These are phyloP conservation scores for Xylaria scruposa DNA, from an alignment of 495 filamentous ascomycete species.

Conservation along the genomic window DNA sequence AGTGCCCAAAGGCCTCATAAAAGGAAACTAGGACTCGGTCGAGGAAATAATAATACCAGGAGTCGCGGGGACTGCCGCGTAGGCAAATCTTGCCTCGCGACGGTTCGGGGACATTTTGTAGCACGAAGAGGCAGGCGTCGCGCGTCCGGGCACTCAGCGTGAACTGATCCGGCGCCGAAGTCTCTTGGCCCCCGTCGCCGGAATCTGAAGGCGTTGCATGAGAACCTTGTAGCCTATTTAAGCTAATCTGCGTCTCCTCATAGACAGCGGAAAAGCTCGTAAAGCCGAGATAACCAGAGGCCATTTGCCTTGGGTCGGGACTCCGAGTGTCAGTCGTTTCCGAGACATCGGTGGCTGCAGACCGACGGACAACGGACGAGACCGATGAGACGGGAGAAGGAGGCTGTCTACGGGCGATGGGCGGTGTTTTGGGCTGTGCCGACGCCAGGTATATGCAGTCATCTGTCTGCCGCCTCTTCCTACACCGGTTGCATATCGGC, in stretches of 20 bases:
- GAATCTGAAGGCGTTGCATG: conserved; percentile 36
- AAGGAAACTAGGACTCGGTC: conserved; percentile 21
- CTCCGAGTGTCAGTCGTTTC: conserved; percentile 21
- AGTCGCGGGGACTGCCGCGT: conserved; percentile 24
- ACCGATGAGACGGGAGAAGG: conserved; percentile 26
- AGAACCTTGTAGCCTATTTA: conserved; percentile 30
- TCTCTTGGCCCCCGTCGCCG: conserved; percentile 36
- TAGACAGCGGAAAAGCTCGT: conserved; percentile 60
- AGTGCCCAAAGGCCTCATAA: conserved; percentile 33
- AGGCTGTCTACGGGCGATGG: conserved; percentile 25
- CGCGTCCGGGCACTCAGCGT: conserved; percentile 18
- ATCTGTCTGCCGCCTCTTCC: conserved; percentile 32
- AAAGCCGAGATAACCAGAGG: conserved; percentile 57
- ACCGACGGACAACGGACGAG: background rate
- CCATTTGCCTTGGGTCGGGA: conserved; percentile 44
- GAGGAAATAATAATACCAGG: conserved; percentile 34
- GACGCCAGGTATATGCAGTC: conserved; percentile 38
- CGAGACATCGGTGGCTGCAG: background rate
- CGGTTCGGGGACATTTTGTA: conserved; percentile 50
- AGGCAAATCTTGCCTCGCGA: conserved; percentile 27
- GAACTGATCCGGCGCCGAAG: background rate
- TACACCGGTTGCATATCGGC: conserved; percentile 41
- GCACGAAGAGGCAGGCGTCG: conserved; percentile 52
- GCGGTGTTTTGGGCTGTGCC: conserved; percentile 8
- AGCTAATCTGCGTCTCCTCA: conserved; percentile 45